Base-by-base conservation (phyloP, 768 basidiomycete genomes). In the Hysterangium stoloniferum region DNA sequence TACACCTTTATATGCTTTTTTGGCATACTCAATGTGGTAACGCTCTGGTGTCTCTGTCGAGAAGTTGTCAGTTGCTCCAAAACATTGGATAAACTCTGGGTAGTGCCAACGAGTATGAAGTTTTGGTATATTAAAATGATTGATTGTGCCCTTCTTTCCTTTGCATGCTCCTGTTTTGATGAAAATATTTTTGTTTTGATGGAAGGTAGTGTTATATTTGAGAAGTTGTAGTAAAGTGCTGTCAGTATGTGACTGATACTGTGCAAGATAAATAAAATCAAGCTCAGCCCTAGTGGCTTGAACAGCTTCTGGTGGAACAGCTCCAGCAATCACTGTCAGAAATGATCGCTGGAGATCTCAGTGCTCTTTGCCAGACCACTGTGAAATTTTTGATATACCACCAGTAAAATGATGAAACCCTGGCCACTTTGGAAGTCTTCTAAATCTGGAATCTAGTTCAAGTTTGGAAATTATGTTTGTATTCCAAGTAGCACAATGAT, bases 351-450 rank as follows among this genome's bases (percentile, higher is more conserved):
- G 42, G 19, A 52, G 28, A 13, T 45, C 51, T 31, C 11, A 15
- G 48, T 68, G 62, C 55, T 77, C 71, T 0, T 57, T 64, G 2
- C 73, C 74, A 0, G 72, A 72, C 68, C 68, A 71, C 48, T 75
- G 71, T 8, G 68, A 62, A 1, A 70, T 57, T 0, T 54, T 31
- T 1, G 66, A 69, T n/a, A 77, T 71, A 0, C 74, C 72, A 5
- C 66, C 68, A 29, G 63, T 65, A 62, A 77, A 75, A 36, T 71
- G 67, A 0, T 67, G 66, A 1, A 74, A 56, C 1, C 62, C 61
- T 22, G 60, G 61, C 48, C 60, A 61, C 2, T 57, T 58, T 3
- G 67, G 64, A 38, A 73, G 57, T 2, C 57, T 44, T 5, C 58
- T 57, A 53, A 66, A 68, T 0, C 65, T 62, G 1, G 56, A 55